Base-by-base conservation (phyloP, 306 rosid species). In the Carpinus fangiana region DNA sequence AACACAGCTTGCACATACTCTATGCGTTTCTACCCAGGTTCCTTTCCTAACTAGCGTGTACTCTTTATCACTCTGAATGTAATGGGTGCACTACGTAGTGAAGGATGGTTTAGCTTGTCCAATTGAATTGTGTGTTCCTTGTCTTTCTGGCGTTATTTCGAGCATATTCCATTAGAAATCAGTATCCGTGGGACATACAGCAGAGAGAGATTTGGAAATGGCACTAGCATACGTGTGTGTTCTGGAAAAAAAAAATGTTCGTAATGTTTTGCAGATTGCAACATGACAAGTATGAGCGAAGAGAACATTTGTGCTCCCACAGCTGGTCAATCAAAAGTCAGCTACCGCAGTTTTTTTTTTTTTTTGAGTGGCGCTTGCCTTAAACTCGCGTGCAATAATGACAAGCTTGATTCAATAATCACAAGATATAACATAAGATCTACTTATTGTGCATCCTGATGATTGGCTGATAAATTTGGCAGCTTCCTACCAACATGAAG, bases 1-100 rank as follows among this genome's bases (percentile, higher is more conserved):
- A 87, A 94, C 98, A 9, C 98, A 92, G 84, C 95, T 94, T 74
- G 98, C 98, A 31, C 98, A 94, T 74, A 94, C 98, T 82, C 97
- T 94, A 13, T 92, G 97, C 65, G 98, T 94, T 79, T 87, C 97
- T 65, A 94, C 98, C 31, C 98, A 94, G 98, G 97, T 94, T 83
- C 23, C 54, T 59, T 69, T 77, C 72, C 47, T 36, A 21, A 56
- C 81, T 72, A 64, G 31, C 50, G 9, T 41, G 31, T 38, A 8
- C 23, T 17, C 48, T 38, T 64, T 66, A 14, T 20, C 21, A 16
- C 13, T 28, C 9, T 31, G 69, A 62, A 62, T 57, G 26, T 11
- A 57, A 23, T 2, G 64, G 26, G 13, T 9, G 7, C 20, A 23
- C 64, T 9, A 57, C 7, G 64, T n/a, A 20, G 21, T 65, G 53